Evolutionary conservation across 148 eudicot genomes (phyloP).

Genomic region (Cornus florida): DNA sequence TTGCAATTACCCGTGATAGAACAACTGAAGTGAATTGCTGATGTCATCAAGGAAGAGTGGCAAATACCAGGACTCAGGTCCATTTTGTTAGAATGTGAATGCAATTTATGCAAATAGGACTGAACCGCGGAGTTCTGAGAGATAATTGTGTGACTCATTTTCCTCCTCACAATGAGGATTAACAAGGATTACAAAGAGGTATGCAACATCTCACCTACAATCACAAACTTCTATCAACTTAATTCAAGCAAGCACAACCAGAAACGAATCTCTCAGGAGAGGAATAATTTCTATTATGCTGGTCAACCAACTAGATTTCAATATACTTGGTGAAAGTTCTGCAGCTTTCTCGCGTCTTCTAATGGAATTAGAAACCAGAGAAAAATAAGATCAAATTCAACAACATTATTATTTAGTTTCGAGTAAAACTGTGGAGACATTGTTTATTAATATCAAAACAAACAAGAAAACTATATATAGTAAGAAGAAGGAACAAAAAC

Average conservation of each 20-base stretch:
- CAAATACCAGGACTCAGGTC: slow-evolving; percentile 3
- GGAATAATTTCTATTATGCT: not conserved
- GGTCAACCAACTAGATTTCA: not conserved
- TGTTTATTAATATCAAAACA: too few relatives aligned
- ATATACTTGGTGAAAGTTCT: not conserved
- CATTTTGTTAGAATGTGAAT: slow-evolving; percentile 20
- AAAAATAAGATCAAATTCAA: too few relatives aligned
- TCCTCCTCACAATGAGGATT: not conserved
- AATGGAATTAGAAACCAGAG: too few relatives aligned
- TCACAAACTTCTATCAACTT: not conserved
- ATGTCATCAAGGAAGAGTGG: too few relatives aligned
- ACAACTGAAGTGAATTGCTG: not conserved
- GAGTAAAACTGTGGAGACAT: not conserved
- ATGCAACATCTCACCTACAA: not conserved
- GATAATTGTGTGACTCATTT: slow-evolving; percentile 31
- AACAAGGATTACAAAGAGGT: not conserved
- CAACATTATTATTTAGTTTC: too few relatives aligned
- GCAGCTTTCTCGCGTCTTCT: not conserved
- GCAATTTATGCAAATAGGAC: slow-evolving; percentile 24
- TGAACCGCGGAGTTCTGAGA: slow-evolving; percentile 34
- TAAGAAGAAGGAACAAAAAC: not conserved
- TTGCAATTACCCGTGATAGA: slow-evolving; percentile 13
- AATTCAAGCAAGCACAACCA: not conserved
- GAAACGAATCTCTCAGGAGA: not conserved
- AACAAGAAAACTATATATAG: not conserved